These are phyloP conservation scores for Trichoderma guizhouense DNA, from an alignment of 2,329 filamentous ascomycete species.

Conservation along the genomic window DNA sequence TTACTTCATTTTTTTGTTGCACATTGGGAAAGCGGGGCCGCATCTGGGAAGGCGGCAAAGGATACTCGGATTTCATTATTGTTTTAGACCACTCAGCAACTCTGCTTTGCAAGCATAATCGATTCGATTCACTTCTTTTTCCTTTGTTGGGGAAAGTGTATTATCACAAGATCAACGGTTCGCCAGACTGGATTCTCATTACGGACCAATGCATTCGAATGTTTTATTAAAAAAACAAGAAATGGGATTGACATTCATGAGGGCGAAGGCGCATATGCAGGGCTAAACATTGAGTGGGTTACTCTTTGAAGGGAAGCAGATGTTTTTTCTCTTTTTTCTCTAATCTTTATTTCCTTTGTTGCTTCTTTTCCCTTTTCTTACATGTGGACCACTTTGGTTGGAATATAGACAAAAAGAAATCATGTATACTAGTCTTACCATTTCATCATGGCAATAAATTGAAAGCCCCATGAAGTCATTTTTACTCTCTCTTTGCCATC, in stretches of 20 bases:
- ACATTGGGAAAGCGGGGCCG: neutral
- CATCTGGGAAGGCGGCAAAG: slow-evolving; percentile 5
- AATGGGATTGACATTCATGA: neutral
- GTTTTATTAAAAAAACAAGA: neutral
- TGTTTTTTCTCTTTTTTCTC: neutral
- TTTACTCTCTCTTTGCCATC: no score
- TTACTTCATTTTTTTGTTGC: slow-evolving; percentile 4
- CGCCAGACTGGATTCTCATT: slow-evolving; percentile 4
- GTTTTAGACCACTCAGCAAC: neutral
- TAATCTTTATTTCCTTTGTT: neutral
- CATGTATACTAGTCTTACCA: neutral
- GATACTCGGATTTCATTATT: neutral
- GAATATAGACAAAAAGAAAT: slow-evolving; percentile 10
- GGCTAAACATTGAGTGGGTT: neutral
- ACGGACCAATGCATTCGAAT: slow-evolving; percentile 1
- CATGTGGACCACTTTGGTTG: neutral
- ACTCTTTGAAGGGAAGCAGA: neutral
- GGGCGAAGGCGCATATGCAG: neutral
- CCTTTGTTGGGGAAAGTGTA: neutral
- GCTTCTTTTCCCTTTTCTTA: neutral
- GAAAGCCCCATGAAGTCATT: neutral
- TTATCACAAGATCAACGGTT: slow-evolving; percentile 5
- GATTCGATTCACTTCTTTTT: neutral
- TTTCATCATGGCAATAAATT: neutral
- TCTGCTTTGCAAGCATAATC: neutral